These are phyloP conservation scores for Pycnococcus provasolii DNA, from an alignment of 139 green algal genomes.

Conservation along the genomic window DNA sequence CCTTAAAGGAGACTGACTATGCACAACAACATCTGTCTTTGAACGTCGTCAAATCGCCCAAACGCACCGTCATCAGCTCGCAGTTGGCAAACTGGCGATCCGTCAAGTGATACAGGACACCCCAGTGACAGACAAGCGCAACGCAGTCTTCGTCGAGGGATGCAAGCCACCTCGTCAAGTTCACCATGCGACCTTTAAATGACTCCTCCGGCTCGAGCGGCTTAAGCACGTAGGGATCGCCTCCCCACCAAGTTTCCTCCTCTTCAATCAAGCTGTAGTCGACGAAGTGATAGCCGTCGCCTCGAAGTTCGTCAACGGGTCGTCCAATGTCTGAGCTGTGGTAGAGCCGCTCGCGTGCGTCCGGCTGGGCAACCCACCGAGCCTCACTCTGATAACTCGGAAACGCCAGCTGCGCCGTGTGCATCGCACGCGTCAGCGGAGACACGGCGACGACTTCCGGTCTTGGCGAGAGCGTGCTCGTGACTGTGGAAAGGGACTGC, in stretches of 20 bases:
- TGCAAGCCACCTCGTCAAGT: conserved; percentile 8
- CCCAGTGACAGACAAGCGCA: conserved; percentile 24
- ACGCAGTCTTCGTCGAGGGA: conserved; percentile 1
- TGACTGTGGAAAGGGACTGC: too few species aligned
- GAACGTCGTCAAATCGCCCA: not conserved
- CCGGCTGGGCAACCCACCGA: not conserved
- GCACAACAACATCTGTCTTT: too few species aligned
- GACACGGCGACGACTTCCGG: conserved; percentile 14
- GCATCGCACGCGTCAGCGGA: conserved; percentile 13
- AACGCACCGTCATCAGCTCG: conserved; percentile 5
- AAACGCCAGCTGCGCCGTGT: conserved; percentile 2
- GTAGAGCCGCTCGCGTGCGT: conserved; percentile 17
- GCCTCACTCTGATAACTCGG: not conserved
- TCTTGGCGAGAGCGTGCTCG: too few species aligned
- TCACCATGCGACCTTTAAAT: conserved; percentile 16
- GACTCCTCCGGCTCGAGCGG: conserved; percentile 9
- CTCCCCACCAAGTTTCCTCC: too few species aligned
- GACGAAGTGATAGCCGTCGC: too few species aligned
- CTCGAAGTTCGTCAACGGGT: not conserved
- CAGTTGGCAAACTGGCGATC: conserved; percentile 26
- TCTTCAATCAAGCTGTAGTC: too few species aligned
- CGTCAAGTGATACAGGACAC: conserved; percentile 14
- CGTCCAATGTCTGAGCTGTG: conserved; percentile 18
- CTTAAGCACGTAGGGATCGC: too few species aligned
- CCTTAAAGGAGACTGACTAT: too few species aligned